Conservation (phyloP, 129 eudicot species). For the Tagetes patula region DNA sequence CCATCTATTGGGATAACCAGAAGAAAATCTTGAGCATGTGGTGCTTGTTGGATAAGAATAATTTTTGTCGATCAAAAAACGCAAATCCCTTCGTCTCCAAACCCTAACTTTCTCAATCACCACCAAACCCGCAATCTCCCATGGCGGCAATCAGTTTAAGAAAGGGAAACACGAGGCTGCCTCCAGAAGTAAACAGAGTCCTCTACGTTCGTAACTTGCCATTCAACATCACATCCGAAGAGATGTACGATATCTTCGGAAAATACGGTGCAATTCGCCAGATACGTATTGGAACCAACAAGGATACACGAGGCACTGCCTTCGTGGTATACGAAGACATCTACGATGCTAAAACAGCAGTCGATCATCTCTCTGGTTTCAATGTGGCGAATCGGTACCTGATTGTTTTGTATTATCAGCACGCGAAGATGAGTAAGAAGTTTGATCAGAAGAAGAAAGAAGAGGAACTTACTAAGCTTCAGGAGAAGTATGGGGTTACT, state of each 20-base stretch:
- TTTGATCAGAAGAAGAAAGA: conserved; percentile 78
- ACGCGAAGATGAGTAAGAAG: conserved; percentile 82
- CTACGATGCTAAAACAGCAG: conserved; percentile 78
- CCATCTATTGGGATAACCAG: no score
- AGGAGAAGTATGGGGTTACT: conserved; percentile 80
- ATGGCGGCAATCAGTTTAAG: conserved; percentile 66
- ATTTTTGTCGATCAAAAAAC: conserved; percentile 2
- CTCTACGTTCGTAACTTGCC: conserved; percentile 69
- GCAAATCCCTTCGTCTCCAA: conserved; percentile 12
- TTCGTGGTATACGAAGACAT: conserved; percentile 80
- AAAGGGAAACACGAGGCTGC: conserved; percentile 66
- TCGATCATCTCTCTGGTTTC: conserved; percentile 69
- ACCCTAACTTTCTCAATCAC: conserved; percentile 21
- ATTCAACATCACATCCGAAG: conserved; percentile 84
- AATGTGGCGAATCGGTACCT: conserved; percentile 74
- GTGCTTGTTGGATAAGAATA: neutral
- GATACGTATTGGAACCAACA: conserved; percentile 67
- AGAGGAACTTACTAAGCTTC: conserved; percentile 66
- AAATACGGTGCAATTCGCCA: conserved; percentile 86
- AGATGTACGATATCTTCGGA: conserved; percentile 90
- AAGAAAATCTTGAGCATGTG: no score
- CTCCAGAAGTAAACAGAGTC: conserved; percentile 77
- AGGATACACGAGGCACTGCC: conserved; percentile 80
- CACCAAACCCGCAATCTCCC: neutral
- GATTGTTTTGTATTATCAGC: conserved; percentile 80